Percentiles rank a stretch among this genome's conserved stretches.
Evolutionary conservation across 73 alveolate genomes (phyloP).

Genomic region (Paramecium primaurelia): DNA sequence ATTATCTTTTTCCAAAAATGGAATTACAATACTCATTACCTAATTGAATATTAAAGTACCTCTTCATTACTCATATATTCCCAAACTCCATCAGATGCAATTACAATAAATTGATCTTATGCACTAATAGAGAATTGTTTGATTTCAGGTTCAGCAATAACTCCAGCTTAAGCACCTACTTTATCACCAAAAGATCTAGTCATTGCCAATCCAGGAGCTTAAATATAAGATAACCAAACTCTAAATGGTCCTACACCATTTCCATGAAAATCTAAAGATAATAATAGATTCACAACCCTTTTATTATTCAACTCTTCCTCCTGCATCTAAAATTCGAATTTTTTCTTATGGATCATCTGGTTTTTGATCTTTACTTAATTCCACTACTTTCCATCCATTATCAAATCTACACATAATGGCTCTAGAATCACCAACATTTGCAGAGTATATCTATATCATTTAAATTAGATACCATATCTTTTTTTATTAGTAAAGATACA

Average conservation of each 20-base stretch:
- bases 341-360: constrained; percentile 81
- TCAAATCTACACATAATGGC: constrained; percentile 83
- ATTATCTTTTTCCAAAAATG: constrained; percentile 26
- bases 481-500: constrained; percentile 73
- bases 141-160: constrained; percentile 65
- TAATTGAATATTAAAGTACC: neutral
- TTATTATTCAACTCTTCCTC: constrained; percentile 69
- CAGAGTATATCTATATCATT: constrained; percentile 54
- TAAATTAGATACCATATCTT: constrained; percentile 42
- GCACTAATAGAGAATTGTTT: neutral
- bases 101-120: constrained; percentile 45
- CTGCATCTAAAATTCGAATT: constrained; percentile 72
- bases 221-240: constrained; percentile 89
- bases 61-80: constrained; percentile 84
- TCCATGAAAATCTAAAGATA: constrained; percentile 59
- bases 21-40: constrained; percentile 28
- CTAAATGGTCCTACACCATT: constrained; percentile 92
- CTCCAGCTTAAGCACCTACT: constrained; percentile 91
- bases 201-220: constrained; percentile 98
- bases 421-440: constrained; percentile 71
- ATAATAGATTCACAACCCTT: constrained; percentile 56
- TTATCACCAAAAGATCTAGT: constrained; percentile 94
- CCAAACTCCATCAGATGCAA: constrained; percentile 85
- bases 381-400: constrained; percentile 67
- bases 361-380: constrained; percentile 86